These are phyloP conservation scores for Oryza coarctata DNA, from an alignment of 176 grass and related monocot species.

Conservation along the genomic window DNA sequence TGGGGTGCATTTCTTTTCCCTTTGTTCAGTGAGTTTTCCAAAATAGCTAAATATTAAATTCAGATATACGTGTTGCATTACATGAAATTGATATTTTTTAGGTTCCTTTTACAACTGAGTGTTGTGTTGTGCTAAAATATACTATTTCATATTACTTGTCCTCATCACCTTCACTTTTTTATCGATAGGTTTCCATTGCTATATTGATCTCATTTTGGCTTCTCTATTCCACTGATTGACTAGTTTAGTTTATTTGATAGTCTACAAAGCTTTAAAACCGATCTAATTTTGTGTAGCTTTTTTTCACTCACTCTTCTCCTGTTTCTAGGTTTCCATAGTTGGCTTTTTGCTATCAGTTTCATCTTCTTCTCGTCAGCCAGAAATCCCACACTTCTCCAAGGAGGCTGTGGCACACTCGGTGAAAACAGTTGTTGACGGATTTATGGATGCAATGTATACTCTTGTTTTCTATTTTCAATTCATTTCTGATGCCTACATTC, in stretches of 20 bases:
- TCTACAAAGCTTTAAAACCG: slow-evolving; percentile 11
- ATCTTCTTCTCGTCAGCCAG: slow-evolving; percentile 44
- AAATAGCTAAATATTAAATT: background rate
- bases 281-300: slow-evolving; percentile 7
- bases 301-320: slow-evolving; percentile 27
- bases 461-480: slow-evolving; percentile 21
- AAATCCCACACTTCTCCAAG: slow-evolving; percentile 75
- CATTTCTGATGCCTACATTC: slow-evolving; percentile 16
- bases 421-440: slow-evolving; percentile 92
- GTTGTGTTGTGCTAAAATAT: background rate
- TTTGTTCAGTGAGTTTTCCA: background rate
- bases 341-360: slow-evolving; percentile 68
- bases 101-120: slow-evolving; percentile 17
- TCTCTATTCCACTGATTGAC: slow-evolving; percentile 1
- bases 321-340: slow-evolving; percentile 84
- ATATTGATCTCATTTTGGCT: background rate
- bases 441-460: slow-evolving; percentile 73
- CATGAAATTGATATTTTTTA: background rate
- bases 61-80: too few species aligned
- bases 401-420: slow-evolving; percentile 60
- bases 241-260: slow-evolving; percentile 1
- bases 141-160: background rate
- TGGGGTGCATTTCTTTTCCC: background rate
- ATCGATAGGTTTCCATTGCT: background rate
- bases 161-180: background rate